Evolutionary conservation across 352 stramenopile species (phyloP).

Genomic region (Pythium phragmitis): DNA sequence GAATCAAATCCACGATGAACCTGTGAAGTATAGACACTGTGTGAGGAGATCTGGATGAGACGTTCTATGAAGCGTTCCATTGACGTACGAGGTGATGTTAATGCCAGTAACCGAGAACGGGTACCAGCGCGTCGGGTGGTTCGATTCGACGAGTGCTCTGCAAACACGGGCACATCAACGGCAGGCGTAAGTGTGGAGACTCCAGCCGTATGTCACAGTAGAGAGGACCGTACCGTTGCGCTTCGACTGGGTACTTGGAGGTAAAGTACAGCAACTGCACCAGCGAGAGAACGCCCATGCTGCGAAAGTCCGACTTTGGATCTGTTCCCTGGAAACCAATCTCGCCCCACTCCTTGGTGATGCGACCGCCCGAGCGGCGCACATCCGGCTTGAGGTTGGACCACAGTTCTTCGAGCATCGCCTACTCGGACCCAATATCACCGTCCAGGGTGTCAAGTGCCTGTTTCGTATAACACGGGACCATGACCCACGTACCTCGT

Average conservation of each 20-base stretch:
- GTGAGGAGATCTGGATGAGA: not conserved
- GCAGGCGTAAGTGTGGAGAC: too few species aligned
- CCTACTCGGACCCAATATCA: conserved; percentile 22
- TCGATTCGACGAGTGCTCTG: conserved; percentile 77
- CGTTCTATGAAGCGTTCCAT: not conserved
- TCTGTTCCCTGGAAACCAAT: conserved; percentile 87
- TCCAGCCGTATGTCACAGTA: not conserved
- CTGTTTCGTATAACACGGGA: not conserved
- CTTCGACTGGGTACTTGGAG: conserved; percentile 70
- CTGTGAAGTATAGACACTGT: conserved; percentile 19
- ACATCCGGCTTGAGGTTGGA: conserved; percentile 74
- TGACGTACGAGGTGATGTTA: conserved; percentile 73
- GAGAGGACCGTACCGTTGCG: conserved; percentile 43
- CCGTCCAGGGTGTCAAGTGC: not conserved
- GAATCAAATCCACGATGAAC: conserved; percentile 75
- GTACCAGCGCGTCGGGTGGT: conserved; percentile 85
- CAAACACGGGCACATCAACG: not conserved
- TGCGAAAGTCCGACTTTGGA: conserved; percentile 83
- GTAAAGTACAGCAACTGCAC: conserved; percentile 79
- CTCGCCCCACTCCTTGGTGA: conserved; percentile 87
- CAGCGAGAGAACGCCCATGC: conserved; percentile 81
- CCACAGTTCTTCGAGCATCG: conserved; percentile 83
- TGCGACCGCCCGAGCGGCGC: conserved; percentile 66
- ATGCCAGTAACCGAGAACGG: conserved; percentile 85
- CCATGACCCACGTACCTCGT: conserved; percentile 45